Evolutionary conservation across 306 rosid genomes (phyloP), one percentile per base, ranked within the genome.

Genomic region (Quercus agrifolia): DNA sequence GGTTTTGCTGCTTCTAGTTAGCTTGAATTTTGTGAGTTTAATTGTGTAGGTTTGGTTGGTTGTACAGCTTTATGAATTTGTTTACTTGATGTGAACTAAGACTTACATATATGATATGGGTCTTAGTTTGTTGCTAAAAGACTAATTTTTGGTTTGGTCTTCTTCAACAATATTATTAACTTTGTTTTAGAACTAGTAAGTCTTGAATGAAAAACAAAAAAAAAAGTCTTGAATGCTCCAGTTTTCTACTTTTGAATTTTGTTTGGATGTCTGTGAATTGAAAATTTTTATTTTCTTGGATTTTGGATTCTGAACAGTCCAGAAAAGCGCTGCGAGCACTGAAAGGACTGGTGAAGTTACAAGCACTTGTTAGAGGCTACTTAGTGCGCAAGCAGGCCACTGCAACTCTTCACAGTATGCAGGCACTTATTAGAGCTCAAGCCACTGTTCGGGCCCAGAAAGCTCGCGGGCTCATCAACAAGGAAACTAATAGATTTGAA

Each of bases 311-410:
- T 72, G 70, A 74, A 31, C 83, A 94, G 98, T 97, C 98, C 30
- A 90, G 96, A 71, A 94, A 91, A 76, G 98, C 98, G 11, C 86
- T 92, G 73, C 67, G 96, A 81, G 98, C 98, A 3, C 84, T 94
- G n/a, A 94, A 91, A 71, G 98, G 93, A 76, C 74, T 94, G 82
- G 98, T 94, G 88, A 94, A 92, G 82, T 51, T 94, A 59, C 98
- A 94, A 78, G 98, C 97, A 56, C 87, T 90, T 23, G 93, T 94
- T 19, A 92, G 97, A 86, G 98, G 98, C 6, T 92, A 85, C 83
- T 80, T 94, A 81, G 97, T 92, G 79, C 85, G 98, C 66, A 92
- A 90, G 79, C 93, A 92, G 41, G 96, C 97, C n/a, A 78, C 94
- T 18, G 96, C 88, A 44, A 92, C 98, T 11, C 79, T 94, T 67